Conservation (phyloP, 2,329 filamentous ascomycete species). For the Aspergillus aculeatus region DNA sequence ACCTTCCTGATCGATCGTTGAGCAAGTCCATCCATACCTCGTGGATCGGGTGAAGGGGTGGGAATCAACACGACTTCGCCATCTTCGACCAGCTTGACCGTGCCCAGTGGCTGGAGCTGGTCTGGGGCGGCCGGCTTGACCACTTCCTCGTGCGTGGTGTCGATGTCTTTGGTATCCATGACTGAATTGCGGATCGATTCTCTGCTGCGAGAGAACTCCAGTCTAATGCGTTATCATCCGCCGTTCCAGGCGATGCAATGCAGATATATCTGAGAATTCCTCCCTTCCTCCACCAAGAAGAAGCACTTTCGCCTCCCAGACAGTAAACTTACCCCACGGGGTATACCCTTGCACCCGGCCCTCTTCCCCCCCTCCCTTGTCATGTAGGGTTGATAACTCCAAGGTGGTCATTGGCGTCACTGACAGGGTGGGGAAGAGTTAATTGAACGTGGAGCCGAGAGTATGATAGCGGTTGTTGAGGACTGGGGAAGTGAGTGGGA, state of each 20-base stretch:
- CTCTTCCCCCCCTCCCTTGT: not conserved
- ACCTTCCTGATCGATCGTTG: not conserved
- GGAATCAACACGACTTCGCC: conserved; percentile 10
- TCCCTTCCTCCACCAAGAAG: not conserved
- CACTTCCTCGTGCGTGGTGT: not conserved
- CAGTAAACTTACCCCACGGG: not conserved
- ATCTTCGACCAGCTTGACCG: conserved; percentile 10
- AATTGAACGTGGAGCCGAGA: conserved; percentile 3
- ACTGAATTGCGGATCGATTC: not conserved
- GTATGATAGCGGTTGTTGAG: not conserved
- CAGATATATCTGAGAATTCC: not conserved
- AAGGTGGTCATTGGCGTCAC: not conserved
- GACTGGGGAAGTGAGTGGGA: not conserved
- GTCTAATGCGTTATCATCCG: not conserved
- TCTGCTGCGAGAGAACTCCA: not conserved
- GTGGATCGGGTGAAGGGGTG: conserved; percentile 9
- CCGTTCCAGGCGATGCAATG: not conserved
- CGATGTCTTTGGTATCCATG: conserved; percentile 2
- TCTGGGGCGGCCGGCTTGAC: not conserved
- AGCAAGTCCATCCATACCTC: not conserved
- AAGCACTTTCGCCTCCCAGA: not conserved
- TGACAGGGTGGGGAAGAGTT: not conserved
- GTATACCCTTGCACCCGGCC: not conserved
- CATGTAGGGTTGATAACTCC: not conserved
- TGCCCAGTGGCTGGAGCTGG: not conserved